Evolutionary conservation across 2,329 filamentous ascomycete genomes (phyloP), one percentile per base, ranked within the genome.

Genomic region (Periconia sp.): DNA sequence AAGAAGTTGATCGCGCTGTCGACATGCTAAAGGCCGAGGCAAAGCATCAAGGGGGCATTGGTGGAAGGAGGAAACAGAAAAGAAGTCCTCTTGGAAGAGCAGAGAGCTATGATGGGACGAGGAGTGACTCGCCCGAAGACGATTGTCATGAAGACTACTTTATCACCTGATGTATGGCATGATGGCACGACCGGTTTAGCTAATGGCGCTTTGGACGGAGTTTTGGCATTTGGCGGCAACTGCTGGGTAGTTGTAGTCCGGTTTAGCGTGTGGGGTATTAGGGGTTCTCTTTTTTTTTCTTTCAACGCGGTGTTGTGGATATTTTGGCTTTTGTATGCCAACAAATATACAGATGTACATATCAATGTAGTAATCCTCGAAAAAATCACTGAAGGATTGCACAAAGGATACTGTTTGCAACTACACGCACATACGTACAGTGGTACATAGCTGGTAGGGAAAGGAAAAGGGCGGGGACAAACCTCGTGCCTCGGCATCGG

Each of bases 1-100:
- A 72, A 40, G 71, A 72, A 50, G 69, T 73, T 7, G 68, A 73
- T 45, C 64, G 66, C 0, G 69, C 70, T 0, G 67, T 72, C 19
- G 69, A 68, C 42, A 47, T 69, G 43, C 56, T 72, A 15, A 70
- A 67, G 40, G 70, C 67, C 0, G 66, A 67, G 35, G 62, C 64
- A 43, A 57, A 60, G n/a, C 61, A 58, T 7, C 52, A 61, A 19
- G 46, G 43, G 23, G 55, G 37, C 41, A 54, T 55, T 30, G 48
- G 52, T 15, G 51, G 45, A 6, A 51, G 57, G 37, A 56, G 54
- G 27, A 60, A 50, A 43, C 63, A 62, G 51, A 63, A 62, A 52
- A 65, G 65, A 56, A 66, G 65, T 60, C 70, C 70, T 37, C 42
- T 73, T 27, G 54, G 68, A 31, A 56, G 70, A 46, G 61, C 65